phyloP scores from a whole-genome alignment of 768 basidiomycete genomes.

The Xerocomus potaroensis region DNA sequence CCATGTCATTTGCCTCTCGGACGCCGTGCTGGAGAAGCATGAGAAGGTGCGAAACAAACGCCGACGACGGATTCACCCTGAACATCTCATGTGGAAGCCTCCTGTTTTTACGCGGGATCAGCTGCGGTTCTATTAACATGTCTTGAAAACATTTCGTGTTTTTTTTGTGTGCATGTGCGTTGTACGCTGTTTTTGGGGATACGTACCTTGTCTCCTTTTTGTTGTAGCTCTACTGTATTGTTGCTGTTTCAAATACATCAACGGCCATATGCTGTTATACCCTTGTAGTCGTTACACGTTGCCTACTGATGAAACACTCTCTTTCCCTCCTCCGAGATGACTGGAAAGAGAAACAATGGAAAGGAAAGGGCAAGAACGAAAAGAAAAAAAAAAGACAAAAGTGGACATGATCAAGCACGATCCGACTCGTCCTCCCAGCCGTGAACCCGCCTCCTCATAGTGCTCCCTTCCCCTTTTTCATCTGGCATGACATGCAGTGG shows the following conservation, averaged over 20 bases:
- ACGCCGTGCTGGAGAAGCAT: conserved; percentile 86
- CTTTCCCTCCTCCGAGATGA: not conserved
- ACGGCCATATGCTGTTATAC: conserved; percentile 14
- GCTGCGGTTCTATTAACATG: conserved; percentile 63
- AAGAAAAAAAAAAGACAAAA: not conserved
- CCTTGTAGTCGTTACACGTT: conserved; percentile 9
- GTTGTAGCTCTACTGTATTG: conserved; percentile 26
- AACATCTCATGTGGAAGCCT: conserved; percentile 88
- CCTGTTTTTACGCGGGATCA: conserved; percentile 90
- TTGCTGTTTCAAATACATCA: conserved; percentile 6
- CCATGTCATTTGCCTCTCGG: conserved; percentile 89
- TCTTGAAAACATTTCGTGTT: no score
- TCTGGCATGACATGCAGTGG: conserved; percentile 13
- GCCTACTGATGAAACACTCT: not conserved
- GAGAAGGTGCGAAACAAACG: conserved; percentile 79
- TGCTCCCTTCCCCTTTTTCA: conserved; percentile 8
- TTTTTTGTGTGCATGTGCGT: no score
- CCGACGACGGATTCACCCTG: conserved; percentile 72
- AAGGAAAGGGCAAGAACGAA: no score
- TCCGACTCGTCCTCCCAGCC: not conserved
- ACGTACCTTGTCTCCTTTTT: conserved; percentile 1
- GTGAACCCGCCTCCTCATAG: conserved; percentile 21
- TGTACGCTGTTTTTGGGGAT: not conserved
- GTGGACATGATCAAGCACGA: conserved; percentile 5
- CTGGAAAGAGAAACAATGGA: no score